A percentile compares a stretch with the other conserved stretches of the same genome.
Evolutionary conservation across 2,329 filamentous ascomycete species (phyloP).

Genomic region (Paraphoma chrysanthemicola): DNA sequence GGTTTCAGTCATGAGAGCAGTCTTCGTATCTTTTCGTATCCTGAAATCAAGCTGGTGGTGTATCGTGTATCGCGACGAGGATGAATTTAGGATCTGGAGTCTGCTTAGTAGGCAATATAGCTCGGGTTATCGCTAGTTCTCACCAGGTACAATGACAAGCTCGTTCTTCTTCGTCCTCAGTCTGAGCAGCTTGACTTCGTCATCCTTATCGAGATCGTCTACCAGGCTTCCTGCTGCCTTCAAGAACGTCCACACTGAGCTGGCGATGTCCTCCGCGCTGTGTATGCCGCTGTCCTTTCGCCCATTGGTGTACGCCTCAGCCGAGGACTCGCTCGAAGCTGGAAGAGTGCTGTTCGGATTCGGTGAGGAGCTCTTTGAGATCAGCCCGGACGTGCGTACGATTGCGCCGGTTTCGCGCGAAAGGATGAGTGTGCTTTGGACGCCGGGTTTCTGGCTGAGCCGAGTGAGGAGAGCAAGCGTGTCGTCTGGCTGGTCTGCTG

Average conservation of each 20-base stretch:
- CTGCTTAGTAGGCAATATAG: no score
- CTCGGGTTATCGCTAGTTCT: conserved; percentile 3
- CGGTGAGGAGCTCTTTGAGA: conserved; percentile 64
- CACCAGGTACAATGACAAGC: conserved; percentile 77
- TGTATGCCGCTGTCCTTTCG: conserved; percentile 57
- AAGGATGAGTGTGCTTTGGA: conserved; percentile 78
- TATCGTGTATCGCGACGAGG: conserved; percentile 81
- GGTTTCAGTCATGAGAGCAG: background rate
- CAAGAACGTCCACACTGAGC: conserved; percentile 78
- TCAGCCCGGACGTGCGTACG: conserved; percentile 75
- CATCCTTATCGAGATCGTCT: conserved; percentile 76
- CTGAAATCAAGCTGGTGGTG: conserved; percentile 66
- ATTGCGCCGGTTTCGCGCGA: conserved; percentile 76
- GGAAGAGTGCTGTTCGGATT: conserved; percentile 51
- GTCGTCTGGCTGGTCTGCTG: conserved; percentile 56
- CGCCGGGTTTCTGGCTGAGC: conserved; percentile 77
- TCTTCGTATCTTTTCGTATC: background rate
- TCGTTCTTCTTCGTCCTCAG: conserved; percentile 86
- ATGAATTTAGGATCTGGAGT: conserved; percentile 73
- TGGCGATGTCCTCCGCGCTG: conserved; percentile 75
- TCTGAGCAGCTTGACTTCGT: conserved; percentile 78
- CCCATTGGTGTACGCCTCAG: conserved; percentile 41
- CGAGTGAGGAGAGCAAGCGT: conserved; percentile 70
- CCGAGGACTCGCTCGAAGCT: conserved; percentile 37
- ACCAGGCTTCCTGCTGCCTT: conserved; percentile 72